A percentile compares a stretch with the other conserved stretches of the same genome.
These are phyloP conservation scores for Daedaleopsis sinensis DNA, from an alignment of 768 basidiomycete species.

Conservation along the genomic window DNA sequence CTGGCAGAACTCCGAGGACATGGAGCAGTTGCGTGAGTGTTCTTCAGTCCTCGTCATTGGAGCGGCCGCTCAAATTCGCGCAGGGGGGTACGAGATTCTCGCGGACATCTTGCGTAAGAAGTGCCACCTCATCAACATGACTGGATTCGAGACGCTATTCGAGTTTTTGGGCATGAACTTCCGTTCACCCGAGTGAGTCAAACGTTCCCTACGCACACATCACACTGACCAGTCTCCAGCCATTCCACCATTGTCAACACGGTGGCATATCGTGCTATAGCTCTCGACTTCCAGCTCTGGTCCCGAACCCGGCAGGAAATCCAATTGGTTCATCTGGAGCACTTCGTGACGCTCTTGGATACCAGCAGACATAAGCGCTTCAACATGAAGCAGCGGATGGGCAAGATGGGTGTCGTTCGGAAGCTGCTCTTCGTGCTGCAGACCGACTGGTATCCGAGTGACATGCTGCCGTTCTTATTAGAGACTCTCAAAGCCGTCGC, in stretches of 20 bases:
- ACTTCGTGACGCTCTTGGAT: slow-evolving; percentile 75
- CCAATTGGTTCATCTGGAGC: slow-evolving; percentile 78
- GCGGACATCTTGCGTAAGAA: slow-evolving; percentile 74
- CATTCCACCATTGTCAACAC: slow-evolving; percentile 83
- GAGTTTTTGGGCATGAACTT: slow-evolving; percentile 88
- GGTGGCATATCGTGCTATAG: slow-evolving; percentile 79
- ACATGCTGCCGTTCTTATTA: slow-evolving; percentile 50
- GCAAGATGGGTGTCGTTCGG: slow-evolving; percentile 70
- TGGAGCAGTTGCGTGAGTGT: slow-evolving; percentile 80
- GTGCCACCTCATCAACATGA: slow-evolving; percentile 73
- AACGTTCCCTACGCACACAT: neutral
- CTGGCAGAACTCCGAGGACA: slow-evolving; percentile 95
- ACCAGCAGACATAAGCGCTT: slow-evolving; percentile 76
- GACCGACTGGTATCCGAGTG: slow-evolving; percentile 71
- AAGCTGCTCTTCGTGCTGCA: slow-evolving; percentile 84
- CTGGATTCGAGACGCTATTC: slow-evolving; percentile 81
- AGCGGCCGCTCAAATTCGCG: neutral
- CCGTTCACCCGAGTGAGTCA: slow-evolving; percentile 72
- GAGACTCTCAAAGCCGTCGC: slow-evolving; percentile 64
- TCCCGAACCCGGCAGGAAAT: slow-evolving; percentile 69
- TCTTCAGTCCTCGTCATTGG: neutral
- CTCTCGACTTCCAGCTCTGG: slow-evolving; percentile 93
- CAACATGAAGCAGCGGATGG: slow-evolving; percentile 74
- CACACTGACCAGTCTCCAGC: slow-evolving; percentile 39
- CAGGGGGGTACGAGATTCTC: slow-evolving; percentile 89